Evolutionary conservation across 1,284 basidiomycete genomes (phyloP), one percentile per base, ranked within the genome.

Genomic region (Gastroboletus turbinatus): DNA sequence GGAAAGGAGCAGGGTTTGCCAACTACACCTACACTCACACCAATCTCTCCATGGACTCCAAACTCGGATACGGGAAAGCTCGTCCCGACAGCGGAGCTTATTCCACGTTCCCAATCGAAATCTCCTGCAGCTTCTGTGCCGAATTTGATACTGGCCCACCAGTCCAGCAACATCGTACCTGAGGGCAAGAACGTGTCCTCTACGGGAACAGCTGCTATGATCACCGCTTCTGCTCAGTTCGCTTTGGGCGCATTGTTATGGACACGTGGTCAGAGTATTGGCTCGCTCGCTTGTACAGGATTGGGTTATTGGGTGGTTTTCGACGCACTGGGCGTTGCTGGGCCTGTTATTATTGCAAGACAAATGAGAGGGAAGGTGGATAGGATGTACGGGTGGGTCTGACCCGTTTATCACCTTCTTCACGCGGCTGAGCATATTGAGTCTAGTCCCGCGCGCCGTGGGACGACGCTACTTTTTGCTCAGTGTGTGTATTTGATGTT

Each of bases 241-340:
- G 58, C 78, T 2, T 73, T 90, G 1, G 89, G 88, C 0, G 84
- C 83, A 2, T 82, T 79, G 64, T 61, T 98, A 11, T 99, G 96
- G 96, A 86, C 96, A 3, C 79, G 82, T n/a, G 96, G 95, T 1
- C 96, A 98, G 71, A 87, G 90, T 58, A 83, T 84, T 29, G 96
- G 96, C 17, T 95, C 93, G 48, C 76, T 98, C 27, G 82, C 90
- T 2, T 87, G 91, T 54, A 96, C 95, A 0, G 96, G 94, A 0
- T 73, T 98, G 16, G 96, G 96, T 0, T 99, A 98, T 70, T 90
- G 97, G 81, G 85, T 97, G 30, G 94, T 98, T 1, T 99, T 98
- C 67, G 96, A 99, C 70, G 84, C 94, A 3, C 78, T 94, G 61
- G 93, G 93, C 0, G 81, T 94, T 5, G 83, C 78, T 65, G 88